These are phyloP conservation scores for Calonectria montana DNA, from an alignment of 2,329 filamentous ascomycete species.

Conservation along the genomic window DNA sequence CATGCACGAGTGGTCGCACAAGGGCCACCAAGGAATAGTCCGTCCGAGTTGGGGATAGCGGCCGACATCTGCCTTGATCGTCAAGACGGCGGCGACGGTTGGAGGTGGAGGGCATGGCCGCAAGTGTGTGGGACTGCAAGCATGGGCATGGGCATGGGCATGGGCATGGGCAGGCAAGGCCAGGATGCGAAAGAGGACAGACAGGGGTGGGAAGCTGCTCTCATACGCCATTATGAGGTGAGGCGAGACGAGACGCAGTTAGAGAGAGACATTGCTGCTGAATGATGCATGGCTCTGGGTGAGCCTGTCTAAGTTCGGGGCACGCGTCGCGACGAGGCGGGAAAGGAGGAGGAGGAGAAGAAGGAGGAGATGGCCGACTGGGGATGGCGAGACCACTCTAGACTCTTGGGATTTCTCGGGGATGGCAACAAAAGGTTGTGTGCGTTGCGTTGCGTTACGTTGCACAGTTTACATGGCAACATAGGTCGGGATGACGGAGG, in stretches of 20 bases:
- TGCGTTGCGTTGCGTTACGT: background rate
- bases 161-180: conserved; percentile 12
- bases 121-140: conserved; percentile 11
- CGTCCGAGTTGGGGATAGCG: conserved; percentile 37
- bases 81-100: conserved; percentile 35
- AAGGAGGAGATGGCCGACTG: background rate
- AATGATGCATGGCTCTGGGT: conserved; percentile 3
- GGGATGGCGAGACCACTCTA: conserved; percentile 3
- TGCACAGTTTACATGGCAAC: background rate
- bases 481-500: background rate
- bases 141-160: conserved; percentile 13
- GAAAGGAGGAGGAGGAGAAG: too few species aligned
- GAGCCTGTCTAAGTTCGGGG: background rate
- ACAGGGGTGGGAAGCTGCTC: background rate
- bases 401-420: conserved; percentile 1
- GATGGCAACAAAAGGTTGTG: background rate
- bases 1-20: conserved; percentile 35
- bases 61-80: conserved; percentile 39
- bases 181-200: background rate
- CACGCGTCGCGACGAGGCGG: background rate
- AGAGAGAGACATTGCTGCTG: conserved; percentile 1
- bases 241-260: conserved; percentile 9
- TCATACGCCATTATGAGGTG: conserved; percentile 11
- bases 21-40: conserved; percentile 30
- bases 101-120: conserved; percentile 25